Evolutionary conservation across 495 filamentous ascomycete species (phyloP).

Genomic region (Lichina pygmaea): DNA sequence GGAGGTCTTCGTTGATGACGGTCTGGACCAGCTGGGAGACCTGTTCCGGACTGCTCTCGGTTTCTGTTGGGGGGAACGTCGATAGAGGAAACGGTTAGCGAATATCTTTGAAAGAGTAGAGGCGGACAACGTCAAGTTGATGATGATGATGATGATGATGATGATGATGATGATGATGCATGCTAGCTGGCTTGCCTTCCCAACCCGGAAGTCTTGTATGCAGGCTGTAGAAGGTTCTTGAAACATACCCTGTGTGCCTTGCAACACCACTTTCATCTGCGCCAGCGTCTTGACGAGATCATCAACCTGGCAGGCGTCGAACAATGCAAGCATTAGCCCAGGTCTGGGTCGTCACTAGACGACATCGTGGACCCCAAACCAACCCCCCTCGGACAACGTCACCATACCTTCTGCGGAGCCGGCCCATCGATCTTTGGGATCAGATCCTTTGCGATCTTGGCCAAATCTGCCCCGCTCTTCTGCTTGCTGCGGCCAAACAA

Average conservation of each 20-base stretch:
- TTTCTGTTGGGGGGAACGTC: conserved; percentile 24
- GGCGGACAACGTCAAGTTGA: neutral
- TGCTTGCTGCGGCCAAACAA: conserved; percentile 48
- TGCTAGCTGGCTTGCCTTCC: neutral
- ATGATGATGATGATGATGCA: too few species aligned
- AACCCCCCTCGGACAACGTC: neutral
- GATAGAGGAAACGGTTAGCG: neutral
- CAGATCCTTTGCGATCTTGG: conserved; percentile 28
- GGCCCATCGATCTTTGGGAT: conserved; percentile 24
- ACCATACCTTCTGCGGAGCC: conserved; percentile 13
- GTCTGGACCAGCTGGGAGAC: conserved; percentile 52
- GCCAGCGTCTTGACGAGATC: conserved; percentile 49
- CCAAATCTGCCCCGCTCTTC: conserved; percentile 29
- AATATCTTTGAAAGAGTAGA: neutral
- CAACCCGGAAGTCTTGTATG: neutral
- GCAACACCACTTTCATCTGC: conserved; percentile 62
- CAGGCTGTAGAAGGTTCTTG: neutral
- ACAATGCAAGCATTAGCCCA: too few species aligned
- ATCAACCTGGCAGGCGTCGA: conserved; percentile 13
- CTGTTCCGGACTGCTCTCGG: conserved; percentile 63
- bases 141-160: conserved; percentile 1
- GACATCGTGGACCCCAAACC: too few species aligned
- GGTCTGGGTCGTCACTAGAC: too few species aligned
- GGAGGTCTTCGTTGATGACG: conserved; percentile 66
- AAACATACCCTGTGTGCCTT: conserved; percentile 49